A percentile compares a stretch with the other conserved stretches of the same genome.
Conservation (phyloP, 1,284 basidiomycete species). For the Apiotrichum akiyoshidainum region DNA sequence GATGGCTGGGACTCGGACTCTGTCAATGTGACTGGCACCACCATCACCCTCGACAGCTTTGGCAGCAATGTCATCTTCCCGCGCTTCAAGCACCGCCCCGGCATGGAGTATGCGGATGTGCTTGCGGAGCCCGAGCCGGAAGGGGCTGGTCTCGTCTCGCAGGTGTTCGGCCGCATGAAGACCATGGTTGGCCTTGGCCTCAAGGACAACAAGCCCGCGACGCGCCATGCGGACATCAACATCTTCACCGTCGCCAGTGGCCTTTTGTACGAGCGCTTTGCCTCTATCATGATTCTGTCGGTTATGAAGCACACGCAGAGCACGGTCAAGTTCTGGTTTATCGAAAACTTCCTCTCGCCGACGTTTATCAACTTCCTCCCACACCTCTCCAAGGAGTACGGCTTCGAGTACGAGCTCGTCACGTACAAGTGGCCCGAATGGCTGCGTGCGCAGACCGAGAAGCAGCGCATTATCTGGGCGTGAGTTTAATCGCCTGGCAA, state of each 20-base stretch:
- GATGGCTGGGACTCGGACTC: conserved; percentile 75
- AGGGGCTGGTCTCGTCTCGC: conserved; percentile 26
- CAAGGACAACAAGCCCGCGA: conserved; percentile 28
- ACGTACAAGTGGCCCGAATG: conserved; percentile 99
- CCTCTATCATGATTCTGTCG: conserved; percentile 95
- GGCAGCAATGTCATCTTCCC: conserved; percentile 87
- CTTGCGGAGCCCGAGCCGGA: conserved; percentile 49
- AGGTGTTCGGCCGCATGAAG: conserved; percentile 29
- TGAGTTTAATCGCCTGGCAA: neutral
- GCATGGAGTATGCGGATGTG: conserved; percentile 79
- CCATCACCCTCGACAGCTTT: conserved; percentile 74
- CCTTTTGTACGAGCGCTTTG: conserved; percentile 95
- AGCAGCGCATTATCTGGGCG: conserved; percentile 98
- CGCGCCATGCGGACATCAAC: conserved; percentile 76
- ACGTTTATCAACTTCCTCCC: conserved; percentile 97
- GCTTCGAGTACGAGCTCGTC: conserved; percentile 89
- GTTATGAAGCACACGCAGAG: conserved; percentile 90
- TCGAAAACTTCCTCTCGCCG: conserved; percentile 95
- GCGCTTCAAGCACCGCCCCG: conserved; percentile 64
- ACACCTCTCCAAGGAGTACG: conserved; percentile 80
- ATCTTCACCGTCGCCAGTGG: conserved; percentile 99
- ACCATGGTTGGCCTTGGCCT: conserved; percentile 42
- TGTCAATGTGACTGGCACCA: conserved; percentile 63
- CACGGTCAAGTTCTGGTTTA: conserved; percentile 99
- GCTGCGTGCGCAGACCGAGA: conserved; percentile 93